phyloP scores from a whole-genome alignment of 306 rosid species.

The Alnus glutinosa region DNA sequence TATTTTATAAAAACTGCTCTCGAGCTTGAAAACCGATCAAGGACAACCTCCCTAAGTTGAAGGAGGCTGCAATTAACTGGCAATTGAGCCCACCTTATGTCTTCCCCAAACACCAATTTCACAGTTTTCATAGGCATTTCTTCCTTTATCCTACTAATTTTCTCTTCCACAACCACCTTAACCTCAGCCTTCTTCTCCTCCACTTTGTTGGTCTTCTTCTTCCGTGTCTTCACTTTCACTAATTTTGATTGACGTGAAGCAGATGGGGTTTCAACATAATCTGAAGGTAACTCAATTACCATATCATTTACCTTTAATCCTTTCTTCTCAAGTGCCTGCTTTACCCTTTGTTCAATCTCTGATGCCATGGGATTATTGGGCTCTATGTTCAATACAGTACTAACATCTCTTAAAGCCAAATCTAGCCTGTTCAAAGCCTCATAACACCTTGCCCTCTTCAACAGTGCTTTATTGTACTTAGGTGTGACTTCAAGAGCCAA shows the following conservation, averaged over 20 bases:
- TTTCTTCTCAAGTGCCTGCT: constrained; percentile 55
- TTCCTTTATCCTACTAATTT: constrained; percentile 38
- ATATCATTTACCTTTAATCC: constrained; percentile 60
- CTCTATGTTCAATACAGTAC: constrained; percentile 59
- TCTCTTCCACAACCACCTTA: constrained; percentile 73
- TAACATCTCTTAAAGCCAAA: constrained; percentile 79
- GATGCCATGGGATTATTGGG: constrained; percentile 81
- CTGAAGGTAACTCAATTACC: constrained; percentile 68
- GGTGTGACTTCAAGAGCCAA: constrained; percentile 91
- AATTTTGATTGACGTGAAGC: constrained; percentile 30
- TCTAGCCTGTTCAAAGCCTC: constrained; percentile 84
- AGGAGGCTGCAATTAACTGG: constrained; percentile 72
- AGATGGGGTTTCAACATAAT: constrained; percentile 61
- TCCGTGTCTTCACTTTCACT: constrained; percentile 54
- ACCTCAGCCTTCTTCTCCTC: constrained; percentile 45
- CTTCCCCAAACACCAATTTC: constrained; percentile 86
- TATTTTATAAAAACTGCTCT: constrained; percentile 77
- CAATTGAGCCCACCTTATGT: constrained; percentile 76
- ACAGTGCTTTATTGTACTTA: constrained; percentile 71
- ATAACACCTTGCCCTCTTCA: constrained; percentile 93
- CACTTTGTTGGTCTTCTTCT: constrained; percentile 59
- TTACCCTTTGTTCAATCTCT: constrained; percentile 73
- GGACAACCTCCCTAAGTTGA: constrained; percentile 65
- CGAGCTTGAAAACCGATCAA: constrained; percentile 61
- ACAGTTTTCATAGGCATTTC: constrained; percentile 54